Evolutionary conservation across 2,329 filamentous ascomycete genomes (phyloP).

Genomic region (Escovopsis weberi): DNA sequence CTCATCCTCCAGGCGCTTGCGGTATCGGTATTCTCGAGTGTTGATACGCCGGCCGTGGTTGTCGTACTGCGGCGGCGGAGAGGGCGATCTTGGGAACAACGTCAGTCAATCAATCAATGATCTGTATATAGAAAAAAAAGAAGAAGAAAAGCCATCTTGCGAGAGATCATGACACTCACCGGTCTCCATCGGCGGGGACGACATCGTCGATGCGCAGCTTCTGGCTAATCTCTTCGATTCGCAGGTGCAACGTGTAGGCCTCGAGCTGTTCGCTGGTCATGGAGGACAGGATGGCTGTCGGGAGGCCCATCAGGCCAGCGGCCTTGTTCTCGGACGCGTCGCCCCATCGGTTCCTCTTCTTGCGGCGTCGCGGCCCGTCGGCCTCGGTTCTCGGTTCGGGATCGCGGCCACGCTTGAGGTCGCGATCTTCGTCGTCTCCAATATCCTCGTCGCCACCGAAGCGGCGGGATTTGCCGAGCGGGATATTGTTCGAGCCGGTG

Average conservation of each 20-base stretch:
- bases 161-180: constrained; percentile 41
- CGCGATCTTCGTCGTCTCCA: constrained; percentile 25
- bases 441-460: constrained; percentile 45
- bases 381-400: constrained; percentile 56
- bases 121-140: too few relatives aligned
- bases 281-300: constrained; percentile 88
- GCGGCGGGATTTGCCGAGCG: constrained; percentile 75
- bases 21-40: constrained; percentile 95
- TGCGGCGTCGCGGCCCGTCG: constrained; percentile 77
- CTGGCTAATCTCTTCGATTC: constrained; percentile 98
- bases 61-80: constrained; percentile 92
- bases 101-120: constrained; percentile 4
- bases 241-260: constrained; percentile 88
- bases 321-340: constrained; percentile 97
- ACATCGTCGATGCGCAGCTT: constrained; percentile 99
- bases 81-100: constrained; percentile 58
- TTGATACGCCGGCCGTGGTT: constrained; percentile 99
- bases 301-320: constrained; percentile 90
- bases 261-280: constrained; percentile 99
- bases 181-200: constrained; percentile 87
- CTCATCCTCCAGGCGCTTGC: constrained; percentile 95
- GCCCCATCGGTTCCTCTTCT: constrained; percentile 98
- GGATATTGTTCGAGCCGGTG: constrained; percentile 97
- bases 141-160: not conserved
- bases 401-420: constrained; percentile 80